Evolutionary conservation across 306 rosid species (phyloP), one percentile per base, ranked within the genome.

Genomic region (Lupinus albus): DNA sequence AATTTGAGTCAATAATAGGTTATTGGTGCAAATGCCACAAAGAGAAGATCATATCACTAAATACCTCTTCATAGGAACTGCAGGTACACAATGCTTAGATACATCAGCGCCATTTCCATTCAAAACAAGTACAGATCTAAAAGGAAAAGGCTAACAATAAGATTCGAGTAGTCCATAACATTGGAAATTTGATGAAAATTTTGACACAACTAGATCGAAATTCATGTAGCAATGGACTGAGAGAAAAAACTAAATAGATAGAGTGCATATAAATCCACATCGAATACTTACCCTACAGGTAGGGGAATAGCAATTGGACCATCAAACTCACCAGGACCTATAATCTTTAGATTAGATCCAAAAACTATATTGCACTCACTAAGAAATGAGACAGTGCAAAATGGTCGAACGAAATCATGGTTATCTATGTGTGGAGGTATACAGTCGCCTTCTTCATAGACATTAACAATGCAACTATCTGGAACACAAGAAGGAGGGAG

Each of bases 401-500:
- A 94, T 13, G 97, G 99, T 64, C 99, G 86, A 71, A 94, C 88
- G 73, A 94, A 94, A 72, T 94, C 99, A 51, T 88, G 99, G 80
- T 82, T 94, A 82, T 94, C 99, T 39, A 91, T 82, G 71, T 94
- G 99, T 1, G 99, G 99, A 64, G 99, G 99, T 73, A 94, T 90
- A 20, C 96, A 94, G 78, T 94, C 97, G 72, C 95, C 99, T 82
- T 94, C 92, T 4, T 94, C 91, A 35, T 94, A 94, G 49, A 94
- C 78, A 80, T 94, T 94, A 50, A 94, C 99, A 15, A 94, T 91
- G 84, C 99, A 94, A 61, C 99, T 94, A 68, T 94, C 96, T 42
- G 99, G 99, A 53, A 91, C 87, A 73, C 97, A 85, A 12, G 92
- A 67, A 35, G 91, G 88, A 42, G 99, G 96, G 71, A 94, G 85